Conservation (phyloP, 1,284 basidiomycete genomes). For the Melampsora americana region DNA sequence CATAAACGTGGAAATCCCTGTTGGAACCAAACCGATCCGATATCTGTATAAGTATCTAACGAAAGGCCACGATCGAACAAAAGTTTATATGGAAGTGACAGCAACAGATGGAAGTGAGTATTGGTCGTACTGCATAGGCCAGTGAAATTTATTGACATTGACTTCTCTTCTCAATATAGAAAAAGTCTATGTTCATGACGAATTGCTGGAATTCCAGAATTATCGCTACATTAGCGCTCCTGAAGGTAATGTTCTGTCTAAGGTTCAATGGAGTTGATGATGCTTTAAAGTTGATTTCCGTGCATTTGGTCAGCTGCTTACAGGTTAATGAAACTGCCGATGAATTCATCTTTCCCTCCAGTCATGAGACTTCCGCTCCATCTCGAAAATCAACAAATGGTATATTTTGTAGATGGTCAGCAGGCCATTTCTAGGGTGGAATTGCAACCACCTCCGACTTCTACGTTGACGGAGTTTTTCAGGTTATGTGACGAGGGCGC, state of each 20-base stretch:
- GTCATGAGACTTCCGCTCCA: not conserved
- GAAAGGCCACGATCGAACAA: conserved; percentile 58
- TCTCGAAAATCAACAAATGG: conserved; percentile 3
- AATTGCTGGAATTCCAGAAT: not conserved
- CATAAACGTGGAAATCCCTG: conserved; percentile 58
- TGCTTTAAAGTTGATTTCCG: conserved; percentile 45
- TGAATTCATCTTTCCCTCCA: conserved; percentile 49
- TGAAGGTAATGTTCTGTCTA: conserved; percentile 25
- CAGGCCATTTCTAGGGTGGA: not conserved
- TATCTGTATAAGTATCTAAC: conserved; percentile 60
- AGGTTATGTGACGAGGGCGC: not conserved
- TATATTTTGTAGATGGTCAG: not conserved
- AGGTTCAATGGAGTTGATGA: conserved; percentile 53
- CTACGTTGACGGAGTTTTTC: not conserved
- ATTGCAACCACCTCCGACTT: not conserved
- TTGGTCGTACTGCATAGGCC: conserved; percentile 55
- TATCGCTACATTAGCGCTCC: conserved; percentile 13
- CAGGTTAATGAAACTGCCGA: conserved; percentile 54
- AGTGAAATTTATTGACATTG: not conserved
- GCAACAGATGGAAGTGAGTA: conserved; percentile 55
- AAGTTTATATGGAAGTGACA: conserved; percentile 46
- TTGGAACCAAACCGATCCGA: conserved; percentile 55
- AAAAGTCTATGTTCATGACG: not conserved
- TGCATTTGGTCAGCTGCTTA: conserved; percentile 52
- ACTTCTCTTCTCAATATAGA: not conserved